Evolutionary conservation across 2,329 filamentous ascomycete species (phyloP), one percentile per base, ranked within the genome.

Genomic region (Escovopsis sp.): DNA sequence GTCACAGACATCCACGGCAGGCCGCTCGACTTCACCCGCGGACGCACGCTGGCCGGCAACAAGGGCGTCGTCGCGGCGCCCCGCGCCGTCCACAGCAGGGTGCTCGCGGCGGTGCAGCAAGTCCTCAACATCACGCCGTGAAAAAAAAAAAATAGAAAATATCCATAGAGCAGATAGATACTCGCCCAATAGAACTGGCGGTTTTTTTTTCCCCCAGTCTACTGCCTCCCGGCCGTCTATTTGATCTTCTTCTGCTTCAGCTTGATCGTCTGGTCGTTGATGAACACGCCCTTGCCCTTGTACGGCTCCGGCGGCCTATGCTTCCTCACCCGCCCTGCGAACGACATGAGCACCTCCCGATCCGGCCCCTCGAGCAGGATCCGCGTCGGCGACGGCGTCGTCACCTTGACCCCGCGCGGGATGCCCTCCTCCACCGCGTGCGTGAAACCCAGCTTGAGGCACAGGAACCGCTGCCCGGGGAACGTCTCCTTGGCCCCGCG

Each of bases 201-300:
- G 26, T 26, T n/a, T 19, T 4, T 19, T 10, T 11, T 41, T 12
- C 36, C 6, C 12, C 6, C 6, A 6, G n/a, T 18, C 10, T 15
- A 15, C 15, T 15, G 15, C 15, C 6, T 4, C 19, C 34, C 8
- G 6, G 6, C 42, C 51, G 38, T 57, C 68, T 79, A 91, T 72
- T 88, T 89, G 63, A 89, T 86, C 75, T 89, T 91, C 82, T 95
- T 98, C 57, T 85, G 82, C 80, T 98, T 98, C 64, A 98, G 64
- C 73, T 83, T 94, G 67, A 98, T 95, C 28, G 87, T 95, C 73
- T 98, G 87, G 49, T 88, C 86, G 58, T 96, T 93, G 55, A 98
- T 81, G 61, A 96, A 98, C 54, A 98, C 94, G 54, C 91, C 91
- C 77, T 98, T 96, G 52, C 91, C 91, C 77, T 98, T 98, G 66